Percentiles rank a stretch among this genome's conserved stretches.
phyloP scores from a whole-genome alignment of 495 filamentous ascomycete genomes.

The Aspergillus biplanus region DNA sequence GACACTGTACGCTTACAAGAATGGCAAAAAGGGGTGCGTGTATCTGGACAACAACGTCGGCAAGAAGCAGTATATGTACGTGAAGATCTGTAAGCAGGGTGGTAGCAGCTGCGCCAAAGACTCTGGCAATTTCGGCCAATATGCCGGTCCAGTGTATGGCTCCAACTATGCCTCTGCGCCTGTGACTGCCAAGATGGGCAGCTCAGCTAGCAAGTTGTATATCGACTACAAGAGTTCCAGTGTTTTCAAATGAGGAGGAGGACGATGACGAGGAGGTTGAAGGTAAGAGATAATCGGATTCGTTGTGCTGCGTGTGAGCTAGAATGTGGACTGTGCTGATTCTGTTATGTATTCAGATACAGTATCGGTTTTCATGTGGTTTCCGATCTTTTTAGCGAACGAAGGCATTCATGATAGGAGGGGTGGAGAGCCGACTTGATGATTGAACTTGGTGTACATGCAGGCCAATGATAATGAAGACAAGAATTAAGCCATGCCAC shows the following conservation, averaged over 20 bases:
- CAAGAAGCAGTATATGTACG: constrained; percentile 9
- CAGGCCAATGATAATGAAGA: not conserved
- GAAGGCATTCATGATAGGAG: not conserved
- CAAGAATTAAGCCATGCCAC: too few relatives aligned
- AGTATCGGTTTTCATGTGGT: too few relatives aligned
- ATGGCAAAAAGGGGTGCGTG: constrained; percentile 9
- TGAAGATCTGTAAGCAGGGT: not conserved
- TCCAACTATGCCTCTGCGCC: constrained; percentile 1
- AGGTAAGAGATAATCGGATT: not conserved
- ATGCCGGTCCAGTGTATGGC: constrained; percentile 10
- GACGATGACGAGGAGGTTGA: not conserved
- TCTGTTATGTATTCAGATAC: too few relatives aligned
- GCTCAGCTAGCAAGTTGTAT: not conserved
- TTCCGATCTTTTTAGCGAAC: too few relatives aligned
- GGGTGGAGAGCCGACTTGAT: not conserved
- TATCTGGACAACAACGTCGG: constrained; percentile 12
- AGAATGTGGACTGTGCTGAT: not conserved
- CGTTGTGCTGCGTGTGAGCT: not conserved
- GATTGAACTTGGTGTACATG: not conserved
- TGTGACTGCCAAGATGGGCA: constrained; percentile 10
- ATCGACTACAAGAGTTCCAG: constrained; percentile 11
- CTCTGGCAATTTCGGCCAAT: constrained; percentile 5
- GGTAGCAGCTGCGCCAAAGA: not conserved
- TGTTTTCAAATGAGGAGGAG: not conserved
- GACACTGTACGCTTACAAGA: constrained; percentile 3